Percentiles rank a stretch among this genome's conserved stretches.
These are phyloP conservation scores for Trichoderma parareesei DNA, from an alignment of 495 filamentous ascomycete genomes.

Conservation along the genomic window DNA sequence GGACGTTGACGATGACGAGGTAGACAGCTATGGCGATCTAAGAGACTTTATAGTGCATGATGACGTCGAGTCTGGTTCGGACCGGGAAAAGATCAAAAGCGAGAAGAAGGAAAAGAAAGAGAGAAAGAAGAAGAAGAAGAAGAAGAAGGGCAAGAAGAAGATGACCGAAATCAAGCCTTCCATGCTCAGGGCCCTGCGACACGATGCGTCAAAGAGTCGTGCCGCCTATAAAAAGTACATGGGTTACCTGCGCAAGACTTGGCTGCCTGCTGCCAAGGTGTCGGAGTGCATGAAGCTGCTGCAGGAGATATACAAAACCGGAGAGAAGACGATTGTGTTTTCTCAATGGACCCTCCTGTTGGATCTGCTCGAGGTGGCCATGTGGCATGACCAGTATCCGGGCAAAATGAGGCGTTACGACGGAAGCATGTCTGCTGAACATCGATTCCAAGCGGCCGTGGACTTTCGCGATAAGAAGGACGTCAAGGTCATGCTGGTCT, in stretches of 20 bases:
- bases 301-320: conserved; percentile 23
- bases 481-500: conserved; percentile 75
- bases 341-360: conserved; percentile 87
- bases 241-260: conserved; percentile 63
- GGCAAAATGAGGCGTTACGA: conserved; percentile 69
- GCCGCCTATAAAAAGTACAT: conserved; percentile 51
- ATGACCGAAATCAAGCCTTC: conserved; percentile 20
- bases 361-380: conserved; percentile 86
- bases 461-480: conserved; percentile 60
- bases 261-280: conserved; percentile 70
- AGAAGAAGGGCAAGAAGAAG: conserved; percentile 21
- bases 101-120: conserved; percentile 20
- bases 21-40: conserved; percentile 37
- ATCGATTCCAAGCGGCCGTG: conserved; percentile 63
- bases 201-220: conserved; percentile 51
- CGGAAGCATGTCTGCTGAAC: conserved; percentile 64
- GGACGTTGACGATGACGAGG: conserved; percentile 23
- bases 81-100: conserved; percentile 19
- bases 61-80: conserved; percentile 27
- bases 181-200: conserved; percentile 28
- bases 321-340: conserved; percentile 87
- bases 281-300: conserved; percentile 67
- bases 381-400: conserved; percentile 51
- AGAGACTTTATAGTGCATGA: conserved; percentile 52
- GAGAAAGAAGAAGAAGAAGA: conserved; percentile 24